phyloP scores from a whole-genome alignment of 257 asterid species.

The Solanum verrucosum region DNA sequence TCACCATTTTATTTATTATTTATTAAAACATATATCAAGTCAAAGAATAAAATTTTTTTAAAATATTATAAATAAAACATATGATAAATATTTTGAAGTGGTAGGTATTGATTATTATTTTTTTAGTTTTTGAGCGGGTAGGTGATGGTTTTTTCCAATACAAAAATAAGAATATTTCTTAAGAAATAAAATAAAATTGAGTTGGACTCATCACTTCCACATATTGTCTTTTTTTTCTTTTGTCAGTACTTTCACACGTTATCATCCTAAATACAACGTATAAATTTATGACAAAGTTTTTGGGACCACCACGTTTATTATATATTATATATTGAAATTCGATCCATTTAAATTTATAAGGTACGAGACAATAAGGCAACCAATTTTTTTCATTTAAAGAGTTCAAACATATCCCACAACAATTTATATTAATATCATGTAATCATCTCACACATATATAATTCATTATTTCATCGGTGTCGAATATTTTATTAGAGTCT shows the following conservation, averaged over 20 bases:
- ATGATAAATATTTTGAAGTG: not conserved
- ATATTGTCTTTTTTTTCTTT: too few species aligned
- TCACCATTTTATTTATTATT: too few species aligned
- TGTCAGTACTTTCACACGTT: not conserved
- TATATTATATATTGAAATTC: too few species aligned
- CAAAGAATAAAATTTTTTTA: too few species aligned
- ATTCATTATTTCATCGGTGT: too few species aligned
- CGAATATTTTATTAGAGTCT: accelerated
- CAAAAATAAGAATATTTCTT: too few species aligned
- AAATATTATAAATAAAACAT: too few species aligned
- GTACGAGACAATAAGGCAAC: too few species aligned
- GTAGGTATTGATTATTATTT: not conserved
- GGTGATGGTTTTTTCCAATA: not conserved
- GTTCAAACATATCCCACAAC: not conserved
- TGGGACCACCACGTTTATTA: not conserved
- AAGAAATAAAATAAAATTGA: not conserved
- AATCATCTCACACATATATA: not conserved
- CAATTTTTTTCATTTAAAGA: not conserved
- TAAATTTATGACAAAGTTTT: not conserved
- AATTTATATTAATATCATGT: not conserved
- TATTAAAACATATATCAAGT: too few species aligned
- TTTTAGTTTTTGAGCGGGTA: not conserved
- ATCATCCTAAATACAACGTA: not conserved
- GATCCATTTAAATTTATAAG: too few species aligned
- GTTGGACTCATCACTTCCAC: not conserved